phyloP scores from a whole-genome alignment of 164 flowering plant species.

The Akebia trifoliata region DNA sequence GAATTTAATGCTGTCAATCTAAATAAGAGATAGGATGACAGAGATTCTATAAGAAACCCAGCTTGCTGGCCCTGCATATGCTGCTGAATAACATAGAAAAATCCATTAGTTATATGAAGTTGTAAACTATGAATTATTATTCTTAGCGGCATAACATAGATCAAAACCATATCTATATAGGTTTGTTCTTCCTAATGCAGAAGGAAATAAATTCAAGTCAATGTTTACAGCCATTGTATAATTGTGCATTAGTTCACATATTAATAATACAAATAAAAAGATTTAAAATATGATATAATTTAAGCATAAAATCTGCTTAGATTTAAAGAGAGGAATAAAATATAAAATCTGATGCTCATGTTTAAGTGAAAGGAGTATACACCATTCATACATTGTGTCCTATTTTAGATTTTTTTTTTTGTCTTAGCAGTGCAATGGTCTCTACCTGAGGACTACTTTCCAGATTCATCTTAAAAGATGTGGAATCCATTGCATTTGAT shows the following conservation, averaged over 20 bases:
- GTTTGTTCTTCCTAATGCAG: too few relatives aligned
- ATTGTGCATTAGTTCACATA: too few relatives aligned
- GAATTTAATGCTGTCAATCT: slow-evolving; percentile 27
- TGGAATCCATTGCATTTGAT: slow-evolving; percentile 11
- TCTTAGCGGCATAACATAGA: background rate
- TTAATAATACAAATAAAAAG: too few relatives aligned
- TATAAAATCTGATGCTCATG: too few relatives aligned
- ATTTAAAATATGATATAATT: too few relatives aligned
- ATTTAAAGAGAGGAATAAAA: background rate
- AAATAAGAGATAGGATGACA: slow-evolving; percentile 37
- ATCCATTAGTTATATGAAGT: background rate
- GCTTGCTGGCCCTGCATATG: slow-evolving; percentile 42
- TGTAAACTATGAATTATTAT: background rate
- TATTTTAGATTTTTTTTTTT: background rate
- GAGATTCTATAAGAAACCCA: slow-evolving; percentile 26
- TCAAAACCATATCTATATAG: background rate
- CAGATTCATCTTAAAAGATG: slow-evolving; percentile 12
- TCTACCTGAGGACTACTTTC: slow-evolving; percentile 27
- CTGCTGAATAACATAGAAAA: slow-evolving; percentile 11
- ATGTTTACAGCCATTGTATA: too few relatives aligned
- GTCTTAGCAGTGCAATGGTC: slow-evolving; percentile 7
- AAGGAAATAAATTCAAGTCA: too few relatives aligned
- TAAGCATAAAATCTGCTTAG: background rate
- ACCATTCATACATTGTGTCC: too few relatives aligned
- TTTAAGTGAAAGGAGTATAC: too few relatives aligned